These are phyloP conservation scores for Cucurbita ficifolia DNA, from an alignment of 306 rosid genomes.

Conservation along the genomic window DNA sequence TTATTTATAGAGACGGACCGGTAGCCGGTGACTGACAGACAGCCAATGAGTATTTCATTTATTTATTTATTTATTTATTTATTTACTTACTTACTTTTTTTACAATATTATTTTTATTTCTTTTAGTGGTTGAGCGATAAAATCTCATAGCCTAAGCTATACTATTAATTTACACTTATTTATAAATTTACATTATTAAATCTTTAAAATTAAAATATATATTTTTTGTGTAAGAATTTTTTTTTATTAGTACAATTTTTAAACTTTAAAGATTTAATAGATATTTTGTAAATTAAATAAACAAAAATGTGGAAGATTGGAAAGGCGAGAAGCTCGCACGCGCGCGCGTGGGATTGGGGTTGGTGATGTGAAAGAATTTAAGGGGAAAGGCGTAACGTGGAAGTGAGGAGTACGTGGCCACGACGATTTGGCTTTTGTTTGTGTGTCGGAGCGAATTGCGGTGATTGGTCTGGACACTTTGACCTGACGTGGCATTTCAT, in stretches of 20 bases:
- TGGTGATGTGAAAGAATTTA: no score
- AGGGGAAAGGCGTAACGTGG: not conserved
- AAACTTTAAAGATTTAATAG: no score
- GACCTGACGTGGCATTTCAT: not conserved
- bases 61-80: not conserved
- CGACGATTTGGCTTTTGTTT: not conserved
- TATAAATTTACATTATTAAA: no score
- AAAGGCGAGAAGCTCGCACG: not conserved
- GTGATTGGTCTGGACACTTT: not conserved
- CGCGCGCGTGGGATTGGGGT: not conserved
- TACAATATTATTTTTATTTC: not conserved
- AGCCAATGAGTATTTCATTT: not conserved
- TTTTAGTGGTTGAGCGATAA: not conserved
- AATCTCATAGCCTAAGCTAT: not conserved
- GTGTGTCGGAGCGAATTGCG: not conserved
- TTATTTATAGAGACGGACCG: not conserved
- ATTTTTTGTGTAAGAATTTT: no score
- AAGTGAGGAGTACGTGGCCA: not conserved
- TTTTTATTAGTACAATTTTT: no score
- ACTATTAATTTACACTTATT: no score
- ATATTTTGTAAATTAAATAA: no score
- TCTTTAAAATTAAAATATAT: no score
- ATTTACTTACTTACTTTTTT: no score
- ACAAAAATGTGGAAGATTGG: no score
- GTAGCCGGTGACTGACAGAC: not conserved